These are phyloP conservation scores for Furcasterigmium furcatum DNA, from an alignment of 2,329 filamentous ascomycete species.

Conservation along the genomic window DNA sequence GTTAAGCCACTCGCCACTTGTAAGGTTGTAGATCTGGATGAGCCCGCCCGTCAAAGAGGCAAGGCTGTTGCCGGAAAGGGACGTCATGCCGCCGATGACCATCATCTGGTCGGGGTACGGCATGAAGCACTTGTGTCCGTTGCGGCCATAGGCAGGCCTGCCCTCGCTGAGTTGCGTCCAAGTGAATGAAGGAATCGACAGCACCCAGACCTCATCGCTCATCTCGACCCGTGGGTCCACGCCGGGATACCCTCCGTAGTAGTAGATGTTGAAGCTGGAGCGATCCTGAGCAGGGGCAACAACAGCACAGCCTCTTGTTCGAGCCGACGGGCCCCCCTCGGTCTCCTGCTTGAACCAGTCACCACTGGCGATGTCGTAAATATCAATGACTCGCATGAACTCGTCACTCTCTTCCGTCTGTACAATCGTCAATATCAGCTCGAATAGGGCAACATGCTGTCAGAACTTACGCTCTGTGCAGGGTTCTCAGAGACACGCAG, in stretches of 20 bases:
- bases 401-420: slow-evolving; percentile 62
- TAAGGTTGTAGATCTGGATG: slow-evolving; percentile 70
- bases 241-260: slow-evolving; percentile 73
- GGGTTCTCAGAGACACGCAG: slow-evolving; percentile 22
- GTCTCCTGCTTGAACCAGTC: slow-evolving; percentile 71
- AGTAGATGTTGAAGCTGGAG: slow-evolving; percentile 80
- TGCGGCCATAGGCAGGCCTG: slow-evolving; percentile 45
- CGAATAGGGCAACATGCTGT: slow-evolving; percentile 15
- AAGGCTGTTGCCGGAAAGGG: slow-evolving; percentile 18
- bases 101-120: slow-evolving; percentile 81
- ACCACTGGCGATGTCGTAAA: slow-evolving; percentile 70
- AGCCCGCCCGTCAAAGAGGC: slow-evolving; percentile 46
- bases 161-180: slow-evolving; percentile 60
- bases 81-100: slow-evolving; percentile 64
- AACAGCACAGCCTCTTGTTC: slow-evolving; percentile 69
- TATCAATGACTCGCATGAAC: slow-evolving; percentile 70
- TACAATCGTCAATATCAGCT: not conserved
- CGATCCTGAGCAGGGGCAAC: slow-evolving; percentile 68
- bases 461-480: slow-evolving; percentile 34
- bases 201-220: slow-evolving; percentile 73
- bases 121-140: slow-evolving; percentile 72
- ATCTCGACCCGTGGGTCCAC: slow-evolving; percentile 33
- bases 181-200: slow-evolving; percentile 76
- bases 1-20: slow-evolving; percentile 64
- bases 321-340: slow-evolving; percentile 52